These are phyloP conservation scores for Domatiomyces catenatus DNA, from an alignment of 2,329 filamentous ascomycete species.

Conservation along the genomic window DNA sequence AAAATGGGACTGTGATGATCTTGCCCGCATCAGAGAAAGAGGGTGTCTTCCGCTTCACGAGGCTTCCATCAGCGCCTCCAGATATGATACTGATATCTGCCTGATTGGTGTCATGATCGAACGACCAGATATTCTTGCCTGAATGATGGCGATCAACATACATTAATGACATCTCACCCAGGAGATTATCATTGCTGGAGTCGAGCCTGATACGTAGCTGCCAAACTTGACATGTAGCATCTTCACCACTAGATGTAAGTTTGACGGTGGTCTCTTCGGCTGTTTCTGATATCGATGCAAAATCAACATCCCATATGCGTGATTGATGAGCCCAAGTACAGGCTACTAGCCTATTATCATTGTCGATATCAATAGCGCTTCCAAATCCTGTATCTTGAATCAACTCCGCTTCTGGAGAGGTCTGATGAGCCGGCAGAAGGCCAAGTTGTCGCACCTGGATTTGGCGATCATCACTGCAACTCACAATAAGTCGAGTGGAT, in stretches of 20 bases:
- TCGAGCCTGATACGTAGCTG: conserved; percentile 30
- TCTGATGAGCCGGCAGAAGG: conserved; percentile 19
- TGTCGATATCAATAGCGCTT: conserved; percentile 20
- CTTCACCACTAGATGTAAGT: conserved; percentile 71
- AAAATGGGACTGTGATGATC: not conserved
- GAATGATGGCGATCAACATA: conserved; percentile 50
- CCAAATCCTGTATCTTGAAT: conserved; percentile 50
- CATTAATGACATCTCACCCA: conserved; percentile 25
- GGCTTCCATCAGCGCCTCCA: conserved; percentile 69
- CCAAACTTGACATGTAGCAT: conserved; percentile 65
- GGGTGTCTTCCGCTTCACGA: conserved; percentile 25
- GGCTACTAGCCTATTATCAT: conserved; percentile 30
- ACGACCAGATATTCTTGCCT: conserved; percentile 86
- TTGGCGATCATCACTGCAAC: conserved; percentile 88
- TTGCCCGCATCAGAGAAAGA: not conserved
- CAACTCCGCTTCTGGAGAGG: conserved; percentile 2
- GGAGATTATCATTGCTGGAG: conserved; percentile 3
- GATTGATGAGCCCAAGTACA: conserved; percentile 74
- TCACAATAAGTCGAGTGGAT: conserved; percentile 54
- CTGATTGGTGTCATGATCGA: conserved; percentile 28
- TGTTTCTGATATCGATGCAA: conserved; percentile 30
- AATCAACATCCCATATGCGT: conserved; percentile 75
- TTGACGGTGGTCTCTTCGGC: conserved; percentile 24
- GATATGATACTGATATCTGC: conserved; percentile 41
- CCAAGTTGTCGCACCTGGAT: conserved; percentile 78